Conservation (phyloP, 805 yeast species). For the Sugiyamaella americana region DNA sequence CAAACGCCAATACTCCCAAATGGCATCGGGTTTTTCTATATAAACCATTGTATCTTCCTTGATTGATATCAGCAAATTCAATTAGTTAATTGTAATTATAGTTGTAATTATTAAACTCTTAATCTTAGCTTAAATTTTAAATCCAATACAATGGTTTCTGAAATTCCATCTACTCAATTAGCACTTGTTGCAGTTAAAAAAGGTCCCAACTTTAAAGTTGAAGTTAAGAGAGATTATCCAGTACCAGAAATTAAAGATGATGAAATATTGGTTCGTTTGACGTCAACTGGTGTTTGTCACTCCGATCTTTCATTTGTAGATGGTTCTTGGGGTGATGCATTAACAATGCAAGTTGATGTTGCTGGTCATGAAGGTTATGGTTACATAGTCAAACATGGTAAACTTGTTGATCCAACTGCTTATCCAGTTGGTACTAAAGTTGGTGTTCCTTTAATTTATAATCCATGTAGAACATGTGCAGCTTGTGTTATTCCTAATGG, state of each 20-base stretch:
- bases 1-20: no score
- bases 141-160: not conserved
- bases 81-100: no score
- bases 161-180: conserved; percentile 32
- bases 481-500: conserved; percentile 25
- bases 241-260: conserved; percentile 29
- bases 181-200: conserved; percentile 33
- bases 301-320: conserved; percentile 38
- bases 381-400: conserved; percentile 25
- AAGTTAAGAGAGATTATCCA: conserved; percentile 28
- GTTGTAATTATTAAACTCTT: no score
- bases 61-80: no score
- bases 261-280: conserved; percentile 29
- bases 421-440: conserved; percentile 23
- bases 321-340: conserved; percentile 35
- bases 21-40: no score
- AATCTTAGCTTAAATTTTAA: no score
- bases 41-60: no score
- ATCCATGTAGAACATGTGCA: conserved; percentile 23
- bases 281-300: conserved; percentile 40
- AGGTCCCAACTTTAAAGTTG: conserved; percentile 33
- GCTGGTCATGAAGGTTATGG: conserved; percentile 4
- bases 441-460: conserved; percentile 25
- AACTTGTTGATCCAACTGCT: conserved; percentile 17
- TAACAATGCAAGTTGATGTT: conserved; percentile 18